Evolutionary conservation across 345 rosid genomes (phyloP).

Genomic region (Zanthoxylum bungeanum): DNA sequence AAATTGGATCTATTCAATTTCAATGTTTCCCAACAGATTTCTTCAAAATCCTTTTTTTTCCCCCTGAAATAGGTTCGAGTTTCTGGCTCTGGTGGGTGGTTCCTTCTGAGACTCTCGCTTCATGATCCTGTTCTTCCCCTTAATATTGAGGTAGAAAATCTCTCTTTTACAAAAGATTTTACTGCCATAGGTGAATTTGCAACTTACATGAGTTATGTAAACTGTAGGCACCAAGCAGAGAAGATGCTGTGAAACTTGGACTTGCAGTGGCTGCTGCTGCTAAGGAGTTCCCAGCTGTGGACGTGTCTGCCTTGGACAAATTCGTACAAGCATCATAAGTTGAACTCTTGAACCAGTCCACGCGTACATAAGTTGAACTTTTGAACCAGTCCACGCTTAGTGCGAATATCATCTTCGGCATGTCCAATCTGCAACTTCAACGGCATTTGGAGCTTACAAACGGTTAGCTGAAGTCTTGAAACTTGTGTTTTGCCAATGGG

Average conservation of each 20-base stretch:
- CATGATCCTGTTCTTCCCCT: slow-evolving; percentile 99
- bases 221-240: slow-evolving; percentile 65
- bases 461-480: background rate
- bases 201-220: background rate
- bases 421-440: background rate
- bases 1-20: background rate
- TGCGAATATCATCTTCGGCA: background rate
- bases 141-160: slow-evolving; percentile 73
- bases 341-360: too few relatives aligned
- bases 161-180: slow-evolving; percentile 7
- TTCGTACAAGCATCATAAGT: slow-evolving; percentile 38
- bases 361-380: too few relatives aligned
- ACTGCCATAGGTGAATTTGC: background rate
- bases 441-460: background rate
- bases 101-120: slow-evolving; percentile 95
- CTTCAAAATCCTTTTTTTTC: background rate
- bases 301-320: slow-evolving; percentile 68
- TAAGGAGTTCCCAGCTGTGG: slow-evolving; percentile 76
- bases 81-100: slow-evolving; percentile 95
- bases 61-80: slow-evolving; percentile 61
- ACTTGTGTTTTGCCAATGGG: background rate
- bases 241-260: slow-evolving; percentile 78
- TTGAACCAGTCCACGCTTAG: background rate
- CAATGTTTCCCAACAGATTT: background rate
- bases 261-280: slow-evolving; percentile 58